A percentile compares a stretch with the other conserved stretches of the same genome.
These are phyloP conservation scores for Sonneratia alba DNA, from an alignment of 345 rosid genomes.

Conservation along the genomic window DNA sequence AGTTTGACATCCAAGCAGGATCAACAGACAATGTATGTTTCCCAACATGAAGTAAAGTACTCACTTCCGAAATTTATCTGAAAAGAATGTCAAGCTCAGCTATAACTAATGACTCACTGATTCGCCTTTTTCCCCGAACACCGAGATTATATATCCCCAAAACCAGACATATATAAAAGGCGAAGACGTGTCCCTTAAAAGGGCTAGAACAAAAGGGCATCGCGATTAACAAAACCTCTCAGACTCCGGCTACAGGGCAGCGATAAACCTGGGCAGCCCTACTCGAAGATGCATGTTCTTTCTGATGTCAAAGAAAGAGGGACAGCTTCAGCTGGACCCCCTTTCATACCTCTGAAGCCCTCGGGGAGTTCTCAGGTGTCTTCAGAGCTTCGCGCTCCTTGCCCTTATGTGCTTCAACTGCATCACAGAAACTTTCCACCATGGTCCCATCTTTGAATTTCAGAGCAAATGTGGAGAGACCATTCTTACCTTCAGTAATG, in stretches of 20 bases:
- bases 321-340: neutral
- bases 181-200: neutral
- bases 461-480: constrained; percentile 69
- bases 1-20: neutral
- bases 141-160: neutral
- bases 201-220: neutral
- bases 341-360: constrained; percentile 35
- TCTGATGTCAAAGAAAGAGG: neutral
- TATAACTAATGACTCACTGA: neutral
- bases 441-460: constrained; percentile 70
- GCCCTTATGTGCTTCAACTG: constrained; percentile 44
- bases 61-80: neutral
- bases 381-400: constrained; percentile 31
- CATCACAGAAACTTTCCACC: constrained; percentile 56
- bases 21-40: neutral
- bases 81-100: constrained; percentile 1
- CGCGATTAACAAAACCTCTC: neutral
- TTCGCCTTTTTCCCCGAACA: neutral
- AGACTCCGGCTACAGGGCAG: neutral
- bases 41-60: neutral
- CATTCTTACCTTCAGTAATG: constrained; percentile 45
- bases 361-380: constrained; percentile 87
- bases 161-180: neutral
- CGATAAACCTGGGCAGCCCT: neutral
- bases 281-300: neutral